phyloP scores from a whole-genome alignment of 768 basidiomycete genomes.

The Epithele typhae region DNA sequence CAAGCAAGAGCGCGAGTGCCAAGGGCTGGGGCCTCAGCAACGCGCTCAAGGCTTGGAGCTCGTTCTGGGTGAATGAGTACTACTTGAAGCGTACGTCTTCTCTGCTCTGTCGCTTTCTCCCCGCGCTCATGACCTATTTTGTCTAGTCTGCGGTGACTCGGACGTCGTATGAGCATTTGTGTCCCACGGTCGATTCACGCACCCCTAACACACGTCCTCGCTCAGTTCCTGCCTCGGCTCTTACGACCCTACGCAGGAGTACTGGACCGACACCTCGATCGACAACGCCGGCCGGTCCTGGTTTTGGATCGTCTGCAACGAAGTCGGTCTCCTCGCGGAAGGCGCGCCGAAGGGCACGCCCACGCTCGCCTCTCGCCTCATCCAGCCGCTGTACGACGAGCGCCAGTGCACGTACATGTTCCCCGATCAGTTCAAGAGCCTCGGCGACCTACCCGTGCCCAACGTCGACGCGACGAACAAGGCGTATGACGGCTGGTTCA shows the following conservation, averaged over 20 bases:
- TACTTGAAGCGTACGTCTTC: too few species aligned
- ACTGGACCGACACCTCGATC: slow-evolving; percentile 52
- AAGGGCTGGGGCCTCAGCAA: slow-evolving; percentile 60
- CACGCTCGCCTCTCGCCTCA: slow-evolving; percentile 50
- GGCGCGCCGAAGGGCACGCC: slow-evolving; percentile 35
- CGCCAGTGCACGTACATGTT: slow-evolving; percentile 72
- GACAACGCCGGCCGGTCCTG: slow-evolving; percentile 60
- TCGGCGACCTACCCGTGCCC: slow-evolving; percentile 35
- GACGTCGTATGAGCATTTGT: slow-evolving; percentile 52
- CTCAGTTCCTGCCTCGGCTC: slow-evolving; percentile 34
- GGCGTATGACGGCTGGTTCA: slow-evolving; percentile 60
- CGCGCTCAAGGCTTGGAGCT: slow-evolving; percentile 57
- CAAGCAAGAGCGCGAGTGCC: slow-evolving; percentile 47
- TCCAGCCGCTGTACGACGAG: slow-evolving; percentile 55
- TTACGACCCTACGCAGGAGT: slow-evolving; percentile 33
- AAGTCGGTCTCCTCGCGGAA: slow-evolving; percentile 53
- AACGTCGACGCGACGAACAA: slow-evolving; percentile 40
- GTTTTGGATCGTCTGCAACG: slow-evolving; percentile 75
- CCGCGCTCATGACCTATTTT: slow-evolving; percentile 2
- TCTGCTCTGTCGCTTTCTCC: background rate
- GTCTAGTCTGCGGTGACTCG: slow-evolving; percentile 46
- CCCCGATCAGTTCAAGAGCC: slow-evolving; percentile 47
- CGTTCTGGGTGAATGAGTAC: slow-evolving; percentile 48
- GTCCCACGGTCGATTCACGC: too few species aligned
- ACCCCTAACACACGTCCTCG: too few species aligned